Conservation (phyloP, 495 filamentous ascomycete genomes). For the Aspergillus nidulans region DNA sequence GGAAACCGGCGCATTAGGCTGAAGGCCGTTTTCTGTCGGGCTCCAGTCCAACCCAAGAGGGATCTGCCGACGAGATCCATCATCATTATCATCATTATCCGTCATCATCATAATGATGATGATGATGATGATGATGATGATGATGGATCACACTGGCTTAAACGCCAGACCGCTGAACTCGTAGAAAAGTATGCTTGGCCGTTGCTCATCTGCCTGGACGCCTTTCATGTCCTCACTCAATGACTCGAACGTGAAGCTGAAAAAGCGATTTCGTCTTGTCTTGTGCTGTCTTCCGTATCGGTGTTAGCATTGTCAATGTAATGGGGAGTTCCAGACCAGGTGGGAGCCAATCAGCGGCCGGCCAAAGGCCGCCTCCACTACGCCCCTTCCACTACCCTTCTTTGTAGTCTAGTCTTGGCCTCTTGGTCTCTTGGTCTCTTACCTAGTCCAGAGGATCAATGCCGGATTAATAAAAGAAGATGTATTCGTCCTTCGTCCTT, state of each 20-base stretch:
- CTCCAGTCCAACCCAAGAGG: slow-evolving; percentile 14
- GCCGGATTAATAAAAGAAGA: not conserved
- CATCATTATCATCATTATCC: not conserved
- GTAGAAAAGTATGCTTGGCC: not conserved
- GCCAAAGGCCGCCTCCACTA: no score
- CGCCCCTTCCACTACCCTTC: not conserved
- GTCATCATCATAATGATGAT: not conserved
- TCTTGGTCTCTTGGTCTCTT: not conserved
- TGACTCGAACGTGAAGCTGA: no score
- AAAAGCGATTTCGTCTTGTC: no score
- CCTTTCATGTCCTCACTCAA: no score
- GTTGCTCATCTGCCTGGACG: no score
- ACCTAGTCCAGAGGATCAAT: not conserved
- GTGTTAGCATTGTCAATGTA: no score
- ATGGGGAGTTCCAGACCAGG: slow-evolving; percentile 3
- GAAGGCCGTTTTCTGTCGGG: slow-evolving; percentile 26
- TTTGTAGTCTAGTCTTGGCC: not conserved
- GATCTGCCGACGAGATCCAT: not conserved
- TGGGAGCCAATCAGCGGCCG: not conserved
- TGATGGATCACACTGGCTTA: not conserved
- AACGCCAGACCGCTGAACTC: not conserved
- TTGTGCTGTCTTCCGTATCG: no score
- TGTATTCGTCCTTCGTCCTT: not conserved
- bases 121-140: no score
- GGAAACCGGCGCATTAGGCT: slow-evolving; percentile 2